Base-by-base conservation (phyloP, 75 land plant species). In the Selaginella moellendorffii region DNA sequence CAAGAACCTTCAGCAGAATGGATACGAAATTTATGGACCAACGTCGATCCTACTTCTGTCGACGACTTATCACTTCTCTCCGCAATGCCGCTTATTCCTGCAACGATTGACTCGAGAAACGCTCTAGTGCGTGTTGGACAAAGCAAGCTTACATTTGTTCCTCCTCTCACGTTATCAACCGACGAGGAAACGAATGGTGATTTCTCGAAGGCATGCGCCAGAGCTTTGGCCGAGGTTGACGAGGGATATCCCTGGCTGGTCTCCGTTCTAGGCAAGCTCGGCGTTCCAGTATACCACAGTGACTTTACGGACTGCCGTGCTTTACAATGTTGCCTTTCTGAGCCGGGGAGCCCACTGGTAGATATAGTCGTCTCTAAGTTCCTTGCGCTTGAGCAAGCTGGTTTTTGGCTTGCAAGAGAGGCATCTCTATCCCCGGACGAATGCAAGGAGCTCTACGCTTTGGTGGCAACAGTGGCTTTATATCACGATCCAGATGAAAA, bases 21-120 rank as follows among this genome's bases (percentile, higher is more conserved):
- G 93, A 69, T 93, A 56, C 69, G 68, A 29, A 67, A 79, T 21
- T 85, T 93, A 51, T 93, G 98, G 98, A 83, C 65, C 67, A 63
- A 65, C 56, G 81, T 78, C 20, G 54, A 61, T 42, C 20, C 23
- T 27, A 54, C 65, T 18, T 81, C 83, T 28, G 28, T 54, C 1
- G 95, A 83, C 24, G 79, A 87, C 22, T 70, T 88, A 29, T 74
- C 77, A 27, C 74, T 85, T 24, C 80, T 88, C 67, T 81, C 84
- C 62, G 81, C 83, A 27, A 88, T 93, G 98, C 95, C 98, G 20
- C 64, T 93, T 27, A 81, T 93, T 67, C 98, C 98, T 71, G 83
- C 83, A 46, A 36, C 14, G 10, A 76, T 81, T 63, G 68, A 77
- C 29, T 78, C 78, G 31, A 66, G 77, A 24, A 75, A 86, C 52